Evolutionary conservation across 2,329 filamentous ascomycete genomes (phyloP), one percentile per base, ranked within the genome.

Genomic region (Onygenales sp.): DNA sequence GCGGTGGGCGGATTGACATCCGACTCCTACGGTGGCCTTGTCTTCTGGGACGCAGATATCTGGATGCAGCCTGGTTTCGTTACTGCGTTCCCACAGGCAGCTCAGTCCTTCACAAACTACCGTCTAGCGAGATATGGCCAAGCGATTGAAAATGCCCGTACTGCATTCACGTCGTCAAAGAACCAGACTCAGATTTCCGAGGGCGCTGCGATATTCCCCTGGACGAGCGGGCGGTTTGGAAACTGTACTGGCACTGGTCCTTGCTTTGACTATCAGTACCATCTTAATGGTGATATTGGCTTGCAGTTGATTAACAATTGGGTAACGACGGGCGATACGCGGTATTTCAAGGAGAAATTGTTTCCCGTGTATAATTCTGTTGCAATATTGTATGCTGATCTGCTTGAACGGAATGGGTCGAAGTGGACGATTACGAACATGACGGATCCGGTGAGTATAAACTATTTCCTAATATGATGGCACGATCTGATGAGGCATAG

Each of bases 241-340:
- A 87, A 87, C 60, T 87, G 84, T 61, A 87, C 85, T 0, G 77
- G 73, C 2, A 80, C 78, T 2, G 79, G 79, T 2, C 76, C 79
- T 31, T 87, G 84, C 64, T 85, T 83, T 60, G 84, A 87, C 64
- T 87, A 87, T 58, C 77, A 87, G 63, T 88, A 87, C 60, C 84
- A 87, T 64, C 60, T 87, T 39, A 87, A 87, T 59, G 82, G 83
- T 7, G 84, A 87, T 59, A 86, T 87, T 59, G 82, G 80, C 0
- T 70, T 86, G 33, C 75, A 80, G 1, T 71, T 85, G 55, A 75
- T 79, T 59, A 83, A 84, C 51, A 80, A 84, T 55, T 82, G 77
- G 70, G 72, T 79, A 13, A 75, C 77, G 1, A 83, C 79, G 46
- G 83, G 82, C 13, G 80, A 85, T 61, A 76, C 73, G 1, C 62